Evolutionary conservation across 106 monocot genomes (phyloP), one percentile per base, ranked within the genome.

Genomic region (Platanthera guangdongensis): DNA sequence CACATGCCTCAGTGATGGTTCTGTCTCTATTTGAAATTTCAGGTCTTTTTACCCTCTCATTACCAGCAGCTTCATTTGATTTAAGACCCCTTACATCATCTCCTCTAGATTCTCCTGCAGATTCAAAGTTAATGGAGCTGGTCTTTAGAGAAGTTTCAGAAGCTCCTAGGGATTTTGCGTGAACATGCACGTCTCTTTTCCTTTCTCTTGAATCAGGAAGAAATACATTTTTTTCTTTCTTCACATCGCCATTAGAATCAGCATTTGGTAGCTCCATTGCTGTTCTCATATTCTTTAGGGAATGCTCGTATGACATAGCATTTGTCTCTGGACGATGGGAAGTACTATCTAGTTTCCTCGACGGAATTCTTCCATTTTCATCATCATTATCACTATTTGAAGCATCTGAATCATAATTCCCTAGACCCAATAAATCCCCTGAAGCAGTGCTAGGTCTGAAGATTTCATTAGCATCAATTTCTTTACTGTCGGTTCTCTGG

Each of bases 331-430:
- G 73, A 68, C 69, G 70, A 70, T 50, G 68, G 52, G 81, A 59
- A 69, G 73, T 22, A 74, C 5, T 54, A 72, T 32, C 59, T 60
- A 53, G 76, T 15, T 72, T 78, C n/a, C 63, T 76, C 68, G 68
- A 76, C 8, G 65, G 13, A 19, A 68, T 63, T 21, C 59, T 73
- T 75, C 72, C 73, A 45, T 9, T 78, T 76, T 78, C 76, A 80
- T 77, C 77, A 69, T 77, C 83, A 62, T 82, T 80, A 80, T 81
- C 84, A 72, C 76, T 86, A 67, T 89, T 85, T 25, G 73, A 73
- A 70, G 78, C 81, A 81, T 91, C 90, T 21, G 91, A 88, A 76
- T 75, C 86, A 82, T 92, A 92, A 83, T 80, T 86, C 71, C 79
- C 86, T 75, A 92, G 84, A 79, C 91, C 91, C 80, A 92, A 86